Base-by-base conservation (phyloP, 179 eudicot genomes). In the Spergularia azorica region DNA sequence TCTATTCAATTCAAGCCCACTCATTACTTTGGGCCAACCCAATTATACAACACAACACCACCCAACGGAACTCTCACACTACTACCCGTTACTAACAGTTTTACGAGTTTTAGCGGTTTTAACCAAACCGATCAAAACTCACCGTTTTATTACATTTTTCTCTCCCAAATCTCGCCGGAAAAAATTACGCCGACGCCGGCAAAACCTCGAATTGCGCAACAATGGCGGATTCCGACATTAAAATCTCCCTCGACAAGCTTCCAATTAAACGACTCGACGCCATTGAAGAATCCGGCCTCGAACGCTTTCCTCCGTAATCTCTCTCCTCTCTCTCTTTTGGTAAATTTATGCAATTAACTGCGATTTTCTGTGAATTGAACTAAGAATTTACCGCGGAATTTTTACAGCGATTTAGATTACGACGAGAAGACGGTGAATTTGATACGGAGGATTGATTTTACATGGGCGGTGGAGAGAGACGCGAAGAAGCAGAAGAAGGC, bases 381-480 rank as follows among this genome's bases (percentile, higher is more conserved):
- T 60, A n/a, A 18, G 2, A 5, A 14, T 71, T 57, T 16, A 13
- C 6, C 13, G 39, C 13, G 12, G 16, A 15, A 59, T 0, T 36
- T 77, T 64, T 79, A 70, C 82, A 93, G 97, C 1, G 97, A 93
- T 79, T 83, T 86, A 18, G 90, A 84, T 11, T 93, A 91, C 78
- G 97, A 95, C 63, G 97, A 93, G 85, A 93, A 90, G 82, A 83
- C 91, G 58, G 86, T 88, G 84, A 89, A 89, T 55, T 83, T 93
- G 78, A 88, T 93, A 62, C 83, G 92, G 72, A 84, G 95, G 70
- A 87, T 93, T n/a, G 97, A 95, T 77, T 95, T 95, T 71, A 96
- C 92, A 0, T 95, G 95, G 95, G 99, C 97, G 26, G 86, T 95
- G 74, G 97, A 93, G 82, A 93, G 90, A 79, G 97, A 90, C 79